Evolutionary conservation across 2,329 filamentous ascomycete genomes (phyloP).

Genomic region (Aspergillus phoenicis): DNA sequence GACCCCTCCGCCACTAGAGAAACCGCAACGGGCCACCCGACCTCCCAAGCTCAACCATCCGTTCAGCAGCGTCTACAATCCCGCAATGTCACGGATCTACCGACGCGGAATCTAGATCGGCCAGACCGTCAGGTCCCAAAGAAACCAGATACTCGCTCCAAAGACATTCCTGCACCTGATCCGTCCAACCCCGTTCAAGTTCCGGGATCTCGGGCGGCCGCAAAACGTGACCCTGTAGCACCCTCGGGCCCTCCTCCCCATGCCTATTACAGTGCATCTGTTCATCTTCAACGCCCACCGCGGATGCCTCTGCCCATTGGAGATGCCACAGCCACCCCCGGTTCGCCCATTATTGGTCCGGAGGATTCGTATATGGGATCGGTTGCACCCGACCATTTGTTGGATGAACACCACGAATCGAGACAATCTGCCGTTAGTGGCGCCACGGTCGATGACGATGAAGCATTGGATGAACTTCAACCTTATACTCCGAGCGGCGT

Average conservation of each 20-base stretch:
- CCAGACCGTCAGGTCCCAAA: constrained; percentile 28
- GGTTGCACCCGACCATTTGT: constrained; percentile 43
- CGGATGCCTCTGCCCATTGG: constrained; percentile 90
- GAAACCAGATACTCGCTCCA: constrained; percentile 26
- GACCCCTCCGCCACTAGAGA: constrained; percentile 48
- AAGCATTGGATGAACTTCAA: constrained; percentile 74
- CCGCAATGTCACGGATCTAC: constrained; percentile 38
- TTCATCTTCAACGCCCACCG: constrained; percentile 64
- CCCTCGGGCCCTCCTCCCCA: constrained; percentile 51
- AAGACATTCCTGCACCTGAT: constrained; percentile 35
- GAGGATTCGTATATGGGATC: constrained; percentile 59
- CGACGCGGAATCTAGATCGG: constrained; percentile 28
- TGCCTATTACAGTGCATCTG: constrained; percentile 49
- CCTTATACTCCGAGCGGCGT: constrained; percentile 66
- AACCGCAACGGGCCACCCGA: constrained; percentile 45
- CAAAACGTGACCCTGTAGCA: constrained; percentile 36
- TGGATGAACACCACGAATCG: constrained; percentile 57
- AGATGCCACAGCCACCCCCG: constrained; percentile 84
- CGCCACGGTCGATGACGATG: constrained; percentile 67
- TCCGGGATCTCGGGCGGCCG: constrained; percentile 33
- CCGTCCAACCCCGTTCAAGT: constrained; percentile 45
- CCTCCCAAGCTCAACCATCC: constrained; percentile 37
- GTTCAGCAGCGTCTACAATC: constrained; percentile 47
- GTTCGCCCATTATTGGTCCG: constrained; percentile 82
- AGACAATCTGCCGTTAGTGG: constrained; percentile 58